Conservation (phyloP, 2,329 filamentous ascomycete species). For the Apiospora rasikravindrae region DNA sequence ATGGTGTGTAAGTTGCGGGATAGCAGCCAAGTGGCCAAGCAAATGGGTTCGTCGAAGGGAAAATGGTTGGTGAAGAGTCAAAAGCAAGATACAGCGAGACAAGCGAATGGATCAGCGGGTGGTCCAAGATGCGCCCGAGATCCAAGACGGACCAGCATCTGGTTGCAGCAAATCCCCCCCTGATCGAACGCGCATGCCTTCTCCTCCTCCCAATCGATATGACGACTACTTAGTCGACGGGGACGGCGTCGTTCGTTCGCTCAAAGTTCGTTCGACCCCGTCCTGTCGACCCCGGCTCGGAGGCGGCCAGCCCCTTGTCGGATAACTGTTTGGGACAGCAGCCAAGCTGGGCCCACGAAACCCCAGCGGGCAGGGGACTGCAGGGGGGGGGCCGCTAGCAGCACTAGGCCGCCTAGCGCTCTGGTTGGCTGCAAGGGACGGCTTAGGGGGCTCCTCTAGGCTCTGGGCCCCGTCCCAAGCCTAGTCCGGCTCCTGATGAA, state of each 20-base stretch:
- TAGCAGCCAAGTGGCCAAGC: conserved; percentile 28
- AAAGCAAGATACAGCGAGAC: conserved; percentile 25
- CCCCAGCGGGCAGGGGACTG: conserved; percentile 1
- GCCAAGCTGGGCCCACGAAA: conserved; percentile 5
- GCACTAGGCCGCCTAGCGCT: not conserved
- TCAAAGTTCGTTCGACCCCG: not conserved
- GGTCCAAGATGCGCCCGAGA: not conserved
- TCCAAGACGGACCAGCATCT: not conserved
- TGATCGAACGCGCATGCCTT: conserved; percentile 1
- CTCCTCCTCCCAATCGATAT: not conserved
- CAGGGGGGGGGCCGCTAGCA: not conserved
- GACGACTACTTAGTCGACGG: not conserved
- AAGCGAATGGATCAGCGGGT: not conserved
- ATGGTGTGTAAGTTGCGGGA: conserved; percentile 21
- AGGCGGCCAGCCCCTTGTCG: conserved; percentile 15
- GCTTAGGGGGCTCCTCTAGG: not conserved
- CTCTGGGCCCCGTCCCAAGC: not conserved
- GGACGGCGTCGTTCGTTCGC: not conserved
- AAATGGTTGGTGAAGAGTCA: conserved; percentile 32
- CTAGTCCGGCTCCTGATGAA: not conserved
- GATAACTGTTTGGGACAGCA: conserved; percentile 13
- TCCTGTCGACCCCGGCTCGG: not conserved
- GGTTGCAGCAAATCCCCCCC: conserved; percentile 24
- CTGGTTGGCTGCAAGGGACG: not conserved
- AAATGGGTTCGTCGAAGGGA: conserved; percentile 20